Evolutionary conservation across 106 monocot species (phyloP), one percentile per base, ranked within the genome.

Genomic region (Xerophyta viscosa): DNA sequence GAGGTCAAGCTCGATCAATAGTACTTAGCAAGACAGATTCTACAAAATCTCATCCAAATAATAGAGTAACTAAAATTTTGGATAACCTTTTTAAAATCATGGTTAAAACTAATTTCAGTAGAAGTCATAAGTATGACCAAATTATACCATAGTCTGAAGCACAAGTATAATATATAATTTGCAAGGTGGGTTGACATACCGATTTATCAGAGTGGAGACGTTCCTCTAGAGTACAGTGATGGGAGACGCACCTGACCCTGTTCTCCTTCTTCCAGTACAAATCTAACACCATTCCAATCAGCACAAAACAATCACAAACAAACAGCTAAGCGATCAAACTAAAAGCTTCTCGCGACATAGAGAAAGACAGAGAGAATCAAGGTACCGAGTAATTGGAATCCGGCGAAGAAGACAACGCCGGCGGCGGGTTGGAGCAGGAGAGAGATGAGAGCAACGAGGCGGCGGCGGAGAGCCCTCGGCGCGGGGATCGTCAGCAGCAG

Each of bases 241-340:
- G n/a, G 11, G 81, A 70, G 29, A 62, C 50, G 60, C 86, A 87
- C 69, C 58, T 70, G 37, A 77, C 48, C 52, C 86, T 61, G 33
- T 87, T 72, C 56, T 87, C 86, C 50, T 65, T 74, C 73, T 87
- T 87, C 86, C 86, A 87, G 58, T 87, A 71, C 13, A 87, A 20
- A 87, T 87, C 86, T 87, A 41, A 2, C 13, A 65, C 19, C 20
- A 46, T 14, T 30, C n/a, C 1, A 50, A 42, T 20, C 20, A 4
- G 15, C 0, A 22, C 45, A 6, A 17, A 21, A 23, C 24, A 20
- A 50, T 18, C 24, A 6, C 37, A 36, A 9, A 23, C 33, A 6
- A 36, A 21, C 8, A 1, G 42, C 22, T 52, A 37, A 24, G 11
- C 33, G 5, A 11, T 6, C n/a, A n/a, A n/a, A n/a, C n/a, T n/a